Evolutionary conservation across 1,284 basidiomycete species (phyloP), one percentile per base, ranked within the genome.

Genomic region (Amylostereum areolatum): DNA sequence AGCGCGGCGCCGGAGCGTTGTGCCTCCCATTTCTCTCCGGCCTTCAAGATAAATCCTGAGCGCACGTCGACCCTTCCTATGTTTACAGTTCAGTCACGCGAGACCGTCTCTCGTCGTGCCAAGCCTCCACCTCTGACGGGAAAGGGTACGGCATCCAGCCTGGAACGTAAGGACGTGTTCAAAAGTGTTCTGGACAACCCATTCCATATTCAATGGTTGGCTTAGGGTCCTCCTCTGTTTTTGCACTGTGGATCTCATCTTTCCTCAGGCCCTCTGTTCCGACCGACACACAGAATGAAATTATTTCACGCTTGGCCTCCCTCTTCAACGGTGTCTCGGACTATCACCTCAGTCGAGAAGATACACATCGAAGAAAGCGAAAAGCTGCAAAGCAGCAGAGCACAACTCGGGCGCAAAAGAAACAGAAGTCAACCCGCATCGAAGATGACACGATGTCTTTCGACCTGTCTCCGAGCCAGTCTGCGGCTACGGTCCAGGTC

Each of bases 131-230:
- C n/a, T n/a, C n/a, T 42, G 66, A 72, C 28, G n/a, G n/a, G n/a
- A n/a, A n/a, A n/a, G n/a, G n/a, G n/a, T n/a, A n/a, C n/a, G n/a
- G n/a, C n/a, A n/a, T n/a, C n/a, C n/a, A 56, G 54, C 10, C 24
- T 57, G 49, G 70, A 78, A 41, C 66, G 71, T 30, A 89, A 81
- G 58, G 65, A 70, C 1, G 78, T 82, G 0, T 87, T 80, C 67
- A 89, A 80, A 55, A 75, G 75, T 51, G 82, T 85, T 2, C 67
- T 90, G 18, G 81, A 83, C 47, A 89, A 78, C 54, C 87, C 88
- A 1, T 84, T 85, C 57, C 73, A 77, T 25, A 70, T 89, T n/a
- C 63, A 67, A 62, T 91, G 88, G 87, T 88, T 61, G 47, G 62
- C 55, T 37, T 45, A 41, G 27, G 39, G 51, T 48, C 25, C 39